Evolutionary conservation across 2,329 filamentous ascomycete genomes (phyloP), one percentile per base, ranked within the genome.

Genomic region (Paramyrothecium roridum): DNA sequence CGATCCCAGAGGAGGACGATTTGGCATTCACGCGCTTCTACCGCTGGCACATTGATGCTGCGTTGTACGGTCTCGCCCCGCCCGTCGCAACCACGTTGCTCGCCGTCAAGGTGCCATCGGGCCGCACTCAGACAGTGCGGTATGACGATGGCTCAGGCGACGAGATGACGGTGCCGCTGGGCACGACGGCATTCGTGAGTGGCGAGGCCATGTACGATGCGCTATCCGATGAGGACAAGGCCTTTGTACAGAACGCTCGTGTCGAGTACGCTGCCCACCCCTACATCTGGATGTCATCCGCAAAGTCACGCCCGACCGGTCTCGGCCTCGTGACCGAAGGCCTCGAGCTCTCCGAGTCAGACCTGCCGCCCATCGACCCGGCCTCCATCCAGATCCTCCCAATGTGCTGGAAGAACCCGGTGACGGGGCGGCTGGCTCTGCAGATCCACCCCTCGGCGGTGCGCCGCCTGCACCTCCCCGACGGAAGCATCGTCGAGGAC

Each of bases 1-100:
- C 74, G 20, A 83, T 93, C 59, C 80, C 87, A 0, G 72, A 71
- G 16, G 69, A 72, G 8, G 76, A 80, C n/a, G 79, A 82, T 57
- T 69, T 79, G 20, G 73, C 73, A 62, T 78, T 67, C 56, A 82
- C 80, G 3, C 75, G 74, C 73, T 86, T 91, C 73, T 92, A 90
- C 72, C 78, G 89, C 56, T 92, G 89, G 89, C 89, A 92, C 68
- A 91, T 92, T 53, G 89, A 92, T 64, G 89, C 89, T 3, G 89
- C 89, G 1, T 75, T 92, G 7, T 92, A 92, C 66, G 87, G 83
- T 19, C 80, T 91, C 8, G 83, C 89, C n/a, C 88, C 89, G 3
- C 88, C 89, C 2, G 79, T 86, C 23, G 89, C 86, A 3, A 93
- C 89, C 0, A 86, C 85, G 1, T 78, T 93, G 22, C 78, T 92